These are phyloP conservation scores for Cystobasidiopsis lactophilus DNA, from an alignment of 768 basidiomycete species.

Conservation along the genomic window DNA sequence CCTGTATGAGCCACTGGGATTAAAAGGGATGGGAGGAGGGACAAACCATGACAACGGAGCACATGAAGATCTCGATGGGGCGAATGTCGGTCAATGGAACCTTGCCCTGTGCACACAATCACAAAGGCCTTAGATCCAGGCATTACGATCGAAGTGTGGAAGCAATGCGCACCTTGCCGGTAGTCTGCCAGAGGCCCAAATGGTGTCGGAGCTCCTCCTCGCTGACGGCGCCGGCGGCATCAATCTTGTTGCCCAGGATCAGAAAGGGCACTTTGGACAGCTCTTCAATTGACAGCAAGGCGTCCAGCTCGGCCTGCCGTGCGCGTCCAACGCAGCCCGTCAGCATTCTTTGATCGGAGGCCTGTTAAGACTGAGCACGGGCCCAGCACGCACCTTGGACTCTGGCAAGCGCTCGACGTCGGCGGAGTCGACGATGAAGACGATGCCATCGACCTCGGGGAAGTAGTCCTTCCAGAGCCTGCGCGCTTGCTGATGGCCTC, in stretches of 20 bases:
- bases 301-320: constrained; percentile 59
- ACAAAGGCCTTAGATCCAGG: neutral
- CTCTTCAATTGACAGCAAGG: constrained; percentile 83
- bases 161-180: constrained; percentile 54
- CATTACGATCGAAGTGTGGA: neutral
- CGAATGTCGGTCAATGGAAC: constrained; percentile 89
- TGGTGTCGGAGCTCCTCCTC: constrained; percentile 93
- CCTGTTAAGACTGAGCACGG: neutral
- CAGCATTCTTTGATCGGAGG: neutral
- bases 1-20: too few relatives aligned
- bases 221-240: constrained; percentile 87
- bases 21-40: neutral
- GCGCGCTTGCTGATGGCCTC: constrained; percentile 93
- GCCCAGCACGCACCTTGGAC: constrained; percentile 36
- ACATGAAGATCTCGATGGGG: constrained; percentile 99
- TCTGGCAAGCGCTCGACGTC: constrained; percentile 92
- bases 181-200: constrained; percentile 93
- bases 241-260: constrained; percentile 97
- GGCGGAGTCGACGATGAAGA: constrained; percentile 92
- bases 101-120: constrained; percentile 48
- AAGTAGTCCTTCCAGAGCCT: constrained; percentile 99
- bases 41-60: constrained; percentile 93
- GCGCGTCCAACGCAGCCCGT: neutral
- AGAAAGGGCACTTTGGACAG: constrained; percentile 93
- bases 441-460: constrained; percentile 96